A percentile compares a stretch with the other conserved stretches of the same genome.
Conservation (phyloP, 2,329 filamentous ascomycete species). For the Aspergillus sergii region DNA sequence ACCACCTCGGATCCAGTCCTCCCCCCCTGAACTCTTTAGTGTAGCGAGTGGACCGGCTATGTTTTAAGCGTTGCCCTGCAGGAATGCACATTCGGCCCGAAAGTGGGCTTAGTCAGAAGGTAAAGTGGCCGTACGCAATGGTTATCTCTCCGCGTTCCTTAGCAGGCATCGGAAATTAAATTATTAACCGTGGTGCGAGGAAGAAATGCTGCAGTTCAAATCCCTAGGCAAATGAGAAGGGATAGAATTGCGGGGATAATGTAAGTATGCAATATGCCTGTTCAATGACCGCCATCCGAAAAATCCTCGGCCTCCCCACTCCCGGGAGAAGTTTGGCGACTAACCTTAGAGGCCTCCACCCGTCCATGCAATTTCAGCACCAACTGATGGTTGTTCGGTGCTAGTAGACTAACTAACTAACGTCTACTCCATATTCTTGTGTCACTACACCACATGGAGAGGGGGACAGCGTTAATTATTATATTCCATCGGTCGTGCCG, state of each 20-base stretch:
- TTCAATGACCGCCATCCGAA: neutral
- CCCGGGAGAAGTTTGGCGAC: neutral
- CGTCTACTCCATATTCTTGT: neutral
- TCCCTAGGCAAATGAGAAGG: neutral
- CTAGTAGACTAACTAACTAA: neutral
- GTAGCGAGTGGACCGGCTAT: slow-evolving; percentile 8
- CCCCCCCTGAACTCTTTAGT: neutral
- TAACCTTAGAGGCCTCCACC: neutral
- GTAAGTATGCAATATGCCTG: neutral
- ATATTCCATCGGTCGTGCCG: neutral
- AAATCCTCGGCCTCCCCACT: slow-evolving; percentile 8
- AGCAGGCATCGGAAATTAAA: neutral
- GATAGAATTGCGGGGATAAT: neutral
- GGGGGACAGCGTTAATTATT: neutral
- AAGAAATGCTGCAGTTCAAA: neutral
- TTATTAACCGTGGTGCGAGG: neutral
- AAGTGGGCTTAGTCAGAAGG: slow-evolving; percentile 15
- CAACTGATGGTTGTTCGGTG: neutral
- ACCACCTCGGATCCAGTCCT: neutral
- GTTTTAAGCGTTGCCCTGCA: slow-evolving; percentile 17
- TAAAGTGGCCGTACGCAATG: neutral
- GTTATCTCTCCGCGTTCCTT: neutral
- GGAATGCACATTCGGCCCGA: slow-evolving; percentile 23
- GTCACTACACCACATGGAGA: slow-evolving; percentile 9
- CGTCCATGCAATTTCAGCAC: neutral